These are phyloP conservation scores for Candida methanosorbosa DNA, from an alignment of 805 yeast genomes.

Conservation along the genomic window DNA sequence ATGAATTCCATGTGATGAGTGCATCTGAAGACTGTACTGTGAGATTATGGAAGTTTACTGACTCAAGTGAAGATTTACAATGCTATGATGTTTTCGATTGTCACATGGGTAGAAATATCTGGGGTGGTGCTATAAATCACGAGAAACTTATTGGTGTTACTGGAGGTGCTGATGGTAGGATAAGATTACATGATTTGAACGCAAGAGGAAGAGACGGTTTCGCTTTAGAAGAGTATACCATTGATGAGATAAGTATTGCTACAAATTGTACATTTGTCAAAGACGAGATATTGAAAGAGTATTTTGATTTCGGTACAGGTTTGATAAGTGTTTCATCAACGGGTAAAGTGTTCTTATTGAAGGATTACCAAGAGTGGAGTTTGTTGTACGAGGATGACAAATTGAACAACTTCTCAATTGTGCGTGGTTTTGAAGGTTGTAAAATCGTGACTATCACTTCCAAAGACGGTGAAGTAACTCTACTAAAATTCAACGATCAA, in stretches of 20 bases:
- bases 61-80: constrained; percentile 23
- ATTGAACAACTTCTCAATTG: constrained; percentile 18
- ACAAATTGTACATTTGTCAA: constrained; percentile 19
- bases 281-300: constrained; percentile 56
- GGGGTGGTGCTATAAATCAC: constrained; percentile 63
- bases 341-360: constrained; percentile 40
- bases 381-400: constrained; percentile 16
- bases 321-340: constrained; percentile 47
- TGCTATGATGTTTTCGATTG: constrained; percentile 48
- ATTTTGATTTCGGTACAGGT: constrained; percentile 37
- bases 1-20: constrained; percentile 38
- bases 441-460: constrained; percentile 19
- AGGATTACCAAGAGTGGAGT: constrained; percentile 18
- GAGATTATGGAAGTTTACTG: constrained; percentile 58
- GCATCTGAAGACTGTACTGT: constrained; percentile 84
- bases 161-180: constrained; percentile 91
- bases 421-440: constrained; percentile 13
- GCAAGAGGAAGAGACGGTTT: constrained; percentile 23
- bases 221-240: constrained; percentile 17
- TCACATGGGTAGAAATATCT: constrained; percentile 79
- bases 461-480: constrained; percentile 32
- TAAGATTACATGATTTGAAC: constrained; percentile 51
- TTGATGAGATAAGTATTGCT: constrained; percentile 24
- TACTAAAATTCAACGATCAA: constrained; percentile 30
- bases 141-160: constrained; percentile 50